Percentiles rank a stretch among this genome's conserved stretches.
Evolutionary conservation across 169 alveolate species (phyloP).

Genomic region (Eimeria falciformis): DNA sequence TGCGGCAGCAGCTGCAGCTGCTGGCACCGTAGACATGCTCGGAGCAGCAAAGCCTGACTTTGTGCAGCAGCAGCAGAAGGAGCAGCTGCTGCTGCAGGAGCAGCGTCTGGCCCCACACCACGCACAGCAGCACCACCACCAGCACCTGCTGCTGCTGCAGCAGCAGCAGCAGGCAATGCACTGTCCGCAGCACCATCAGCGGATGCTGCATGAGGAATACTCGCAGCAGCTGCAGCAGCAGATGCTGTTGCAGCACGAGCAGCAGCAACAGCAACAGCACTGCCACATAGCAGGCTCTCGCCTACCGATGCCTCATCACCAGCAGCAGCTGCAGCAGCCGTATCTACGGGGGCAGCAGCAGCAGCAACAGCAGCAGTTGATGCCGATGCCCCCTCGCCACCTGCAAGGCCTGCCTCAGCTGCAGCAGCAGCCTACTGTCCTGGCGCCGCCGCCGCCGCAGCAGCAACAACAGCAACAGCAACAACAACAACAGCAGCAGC

Average conservation of each 20-base stretch:
- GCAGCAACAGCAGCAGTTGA: slow-evolving; percentile 14
- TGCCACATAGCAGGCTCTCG: background rate
- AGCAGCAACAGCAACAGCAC: slow-evolving; percentile 18
- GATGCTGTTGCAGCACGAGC: slow-evolving; percentile 34
- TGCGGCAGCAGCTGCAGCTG: background rate
- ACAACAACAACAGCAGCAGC: slow-evolving; percentile 31
- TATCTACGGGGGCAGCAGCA: background rate
- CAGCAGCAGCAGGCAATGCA: background rate
- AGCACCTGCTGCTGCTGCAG: slow-evolving; percentile 10
- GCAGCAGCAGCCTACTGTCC: slow-evolving; percentile 51
- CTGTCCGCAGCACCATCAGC: background rate
- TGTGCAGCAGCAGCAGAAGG: background rate
- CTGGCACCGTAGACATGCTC: background rate
- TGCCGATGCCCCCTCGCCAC: slow-evolving; percentile 2
- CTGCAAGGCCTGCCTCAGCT: background rate
- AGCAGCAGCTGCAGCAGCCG: slow-evolving; percentile 26
- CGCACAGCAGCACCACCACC: background rate
- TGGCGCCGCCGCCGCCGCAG: too few species aligned
- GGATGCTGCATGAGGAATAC: background rate
- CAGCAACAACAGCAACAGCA: too few species aligned
- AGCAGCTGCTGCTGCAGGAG: background rate
- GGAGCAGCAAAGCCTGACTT: background rate
- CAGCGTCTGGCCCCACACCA: background rate
- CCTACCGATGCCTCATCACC: background rate
- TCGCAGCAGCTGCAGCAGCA: slow-evolving; percentile 1